Conservation (phyloP, 1,284 basidiomycete species). For the Mycocalia duriaeana region DNA sequence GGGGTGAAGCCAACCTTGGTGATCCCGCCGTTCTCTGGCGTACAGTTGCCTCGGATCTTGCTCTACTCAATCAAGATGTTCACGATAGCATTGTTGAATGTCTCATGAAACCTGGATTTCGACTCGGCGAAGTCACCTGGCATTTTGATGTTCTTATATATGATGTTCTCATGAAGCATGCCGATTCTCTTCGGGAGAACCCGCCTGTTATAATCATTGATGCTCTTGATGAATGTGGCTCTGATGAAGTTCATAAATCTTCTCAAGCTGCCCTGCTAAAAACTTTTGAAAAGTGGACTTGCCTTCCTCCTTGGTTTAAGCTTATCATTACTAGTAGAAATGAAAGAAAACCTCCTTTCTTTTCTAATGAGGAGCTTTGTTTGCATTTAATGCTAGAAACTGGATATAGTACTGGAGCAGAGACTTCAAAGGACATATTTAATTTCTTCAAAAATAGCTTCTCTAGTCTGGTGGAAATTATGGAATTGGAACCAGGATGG, state of each 20-base stretch:
- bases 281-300: not conserved
- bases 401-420: not conserved
- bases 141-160: not conserved
- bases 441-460: not conserved
- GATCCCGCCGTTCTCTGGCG: not conserved
- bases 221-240: constrained; percentile 14
- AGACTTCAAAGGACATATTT: not conserved
- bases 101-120: not conserved
- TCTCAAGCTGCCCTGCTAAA: not conserved
- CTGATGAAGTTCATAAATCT: not conserved
- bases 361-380: not conserved
- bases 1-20: not conserved
- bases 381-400: not conserved
- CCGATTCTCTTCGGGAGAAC: not conserved
- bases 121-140: not conserved
- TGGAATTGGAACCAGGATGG: not conserved
- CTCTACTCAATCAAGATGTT: not conserved
- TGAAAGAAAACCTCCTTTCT: not conserved
- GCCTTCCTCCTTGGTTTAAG: not conserved
- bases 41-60: not conserved
- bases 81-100: not conserved
- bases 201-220: constrained; percentile 14
- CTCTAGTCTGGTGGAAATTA: not conserved
- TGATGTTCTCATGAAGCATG: not conserved
- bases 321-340: constrained; percentile 1